Evolutionary conservation across 2,329 filamentous ascomycete species (phyloP).

Genomic region (Fusarium tricinctum): DNA sequence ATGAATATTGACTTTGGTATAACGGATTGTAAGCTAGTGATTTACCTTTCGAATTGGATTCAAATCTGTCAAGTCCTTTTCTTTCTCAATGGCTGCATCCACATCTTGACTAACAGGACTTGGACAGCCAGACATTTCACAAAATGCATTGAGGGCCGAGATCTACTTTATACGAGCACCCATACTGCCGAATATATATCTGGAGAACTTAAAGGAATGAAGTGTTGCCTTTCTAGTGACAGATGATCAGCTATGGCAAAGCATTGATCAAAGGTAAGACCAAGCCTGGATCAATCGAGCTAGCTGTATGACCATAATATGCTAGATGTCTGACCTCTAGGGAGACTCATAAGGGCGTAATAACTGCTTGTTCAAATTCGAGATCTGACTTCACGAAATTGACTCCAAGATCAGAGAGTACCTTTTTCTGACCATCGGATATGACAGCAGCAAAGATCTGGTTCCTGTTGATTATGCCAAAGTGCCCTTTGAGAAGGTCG

Average conservation of each 20-base stretch:
- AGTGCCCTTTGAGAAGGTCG: too few relatives aligned
- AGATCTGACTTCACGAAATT: too few relatives aligned
- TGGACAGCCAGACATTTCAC: not conserved
- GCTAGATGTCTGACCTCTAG: too few relatives aligned
- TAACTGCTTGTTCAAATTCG: too few relatives aligned
- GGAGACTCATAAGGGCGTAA: too few relatives aligned
- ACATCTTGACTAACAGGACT: not conserved
- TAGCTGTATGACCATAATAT: too few relatives aligned
- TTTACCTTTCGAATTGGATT: not conserved
- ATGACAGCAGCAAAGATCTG: too few relatives aligned
- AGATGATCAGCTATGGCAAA: not conserved
- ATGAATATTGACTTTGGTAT: not conserved
- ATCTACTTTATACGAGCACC: not conserved
- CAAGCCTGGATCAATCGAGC: not conserved
- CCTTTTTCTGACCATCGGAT: too few relatives aligned
- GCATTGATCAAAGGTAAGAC: not conserved
- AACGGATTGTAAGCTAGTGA: fast-evolving
- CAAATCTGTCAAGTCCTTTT: not conserved
- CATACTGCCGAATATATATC: too few relatives aligned
- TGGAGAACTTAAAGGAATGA: too few relatives aligned
- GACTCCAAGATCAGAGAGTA: too few relatives aligned
- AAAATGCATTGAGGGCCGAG: not conserved
- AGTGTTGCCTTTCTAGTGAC: not conserved
- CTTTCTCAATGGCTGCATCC: not conserved
- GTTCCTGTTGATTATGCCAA: too few relatives aligned